phyloP scores from a whole-genome alignment of 208 protist genomes.

The Acanthamoeba culbertsoni region DNA sequence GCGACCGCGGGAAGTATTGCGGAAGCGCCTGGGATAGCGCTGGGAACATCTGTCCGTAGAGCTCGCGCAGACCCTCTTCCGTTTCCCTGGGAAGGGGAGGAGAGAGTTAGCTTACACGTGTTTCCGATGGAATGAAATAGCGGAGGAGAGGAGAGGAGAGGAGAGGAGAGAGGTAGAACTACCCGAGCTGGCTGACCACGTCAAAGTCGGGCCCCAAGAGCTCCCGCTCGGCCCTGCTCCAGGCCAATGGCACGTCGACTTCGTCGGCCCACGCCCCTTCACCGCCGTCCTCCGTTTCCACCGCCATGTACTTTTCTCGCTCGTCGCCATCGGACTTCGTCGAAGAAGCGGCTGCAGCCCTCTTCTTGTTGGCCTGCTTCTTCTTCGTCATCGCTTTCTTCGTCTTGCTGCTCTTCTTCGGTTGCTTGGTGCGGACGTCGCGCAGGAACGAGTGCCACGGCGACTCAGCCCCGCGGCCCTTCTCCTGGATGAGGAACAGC shows the following conservation, averaged over 20 bases:
- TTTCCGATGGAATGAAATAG: background rate
- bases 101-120: background rate
- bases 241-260: background rate
- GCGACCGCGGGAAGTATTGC: background rate
- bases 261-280: background rate
- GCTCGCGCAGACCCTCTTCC: background rate
- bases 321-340: background rate
- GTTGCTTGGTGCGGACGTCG: background rate
- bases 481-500: background rate
- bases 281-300: background rate
- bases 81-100: background rate
- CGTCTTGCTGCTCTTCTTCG: background rate
- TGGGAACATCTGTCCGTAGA: background rate
- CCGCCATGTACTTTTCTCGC: background rate
- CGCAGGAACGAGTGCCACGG: background rate
- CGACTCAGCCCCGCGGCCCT: background rate
- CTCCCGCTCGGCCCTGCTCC: background rate
- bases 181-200: background rate
- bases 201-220: background rate
- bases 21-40: background rate
- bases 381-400: background rate
- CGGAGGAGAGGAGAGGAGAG: background rate
- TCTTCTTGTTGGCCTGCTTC: background rate
- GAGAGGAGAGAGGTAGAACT: background rate
- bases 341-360: background rate